Evolutionary conservation across 2,329 filamentous ascomycete genomes (phyloP), one percentile per base, ranked within the genome.

Genomic region (Epichloe sibirici): DNA sequence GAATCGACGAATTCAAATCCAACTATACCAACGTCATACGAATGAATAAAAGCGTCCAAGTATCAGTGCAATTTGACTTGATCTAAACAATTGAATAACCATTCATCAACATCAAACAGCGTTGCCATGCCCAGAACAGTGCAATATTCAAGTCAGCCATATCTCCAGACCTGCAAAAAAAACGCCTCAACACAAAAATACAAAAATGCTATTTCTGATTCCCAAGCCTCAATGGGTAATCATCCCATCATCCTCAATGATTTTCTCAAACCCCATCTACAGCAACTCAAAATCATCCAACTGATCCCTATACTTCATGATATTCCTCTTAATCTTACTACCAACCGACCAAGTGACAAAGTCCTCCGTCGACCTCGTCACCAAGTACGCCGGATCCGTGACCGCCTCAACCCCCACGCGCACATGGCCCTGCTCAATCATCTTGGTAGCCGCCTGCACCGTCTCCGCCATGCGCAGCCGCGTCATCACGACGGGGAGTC

Each of bases 271-370:
- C 42, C 51, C 35, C 17, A 46, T 54, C 81, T 69, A 93, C 62
- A 95, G 72, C 65, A 96, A 72, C 72, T 97, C 91, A 65, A 95
- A 97, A 71, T 97, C 91, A 71, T 97, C 91, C 70, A 96, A 71
- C 74, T 95, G 88, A 69, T 96, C 90, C 61, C 89, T 82, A 67
- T 96, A 97, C 71, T 88, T 88, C 81, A 95, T 84, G 58, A 96
- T 95, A 66, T 90, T 93, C 65, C 86, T 81, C 85, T 95, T 95
- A 68, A 97, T 90, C 86, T 96, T 96, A 70, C 88, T 94, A 55
- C 88, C 89, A 62, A 94, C 88, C 9, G 91, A 85, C 91, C 91
- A 97, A 0, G 91, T 96, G 17, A 97, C 86, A 66, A 94, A 95
- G 71, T 97, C 91, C 71, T 97, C 91, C 78, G 95, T 88, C 56